These are phyloP conservation scores for Coniochaeta sp. DNA, from an alignment of 2,329 filamentous ascomycete genomes.

Conservation along the genomic window DNA sequence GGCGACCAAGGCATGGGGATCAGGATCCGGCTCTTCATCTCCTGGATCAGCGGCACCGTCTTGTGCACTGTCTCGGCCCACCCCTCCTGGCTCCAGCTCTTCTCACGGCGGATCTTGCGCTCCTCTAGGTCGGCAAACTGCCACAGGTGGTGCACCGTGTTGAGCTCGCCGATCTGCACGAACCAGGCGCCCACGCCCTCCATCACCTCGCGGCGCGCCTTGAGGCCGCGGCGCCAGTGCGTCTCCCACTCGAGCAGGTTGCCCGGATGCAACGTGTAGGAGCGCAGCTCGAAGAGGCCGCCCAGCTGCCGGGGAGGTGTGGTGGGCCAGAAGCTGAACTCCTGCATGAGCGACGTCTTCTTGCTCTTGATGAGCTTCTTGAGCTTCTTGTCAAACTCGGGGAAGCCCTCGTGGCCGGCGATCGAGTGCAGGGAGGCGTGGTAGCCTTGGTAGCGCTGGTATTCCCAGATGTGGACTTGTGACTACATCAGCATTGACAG, in stretches of 20 bases:
- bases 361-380: conserved; percentile 80
- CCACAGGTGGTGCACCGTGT: conserved; percentile 97
- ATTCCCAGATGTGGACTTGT: conserved; percentile 99
- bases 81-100: conserved; percentile 91
- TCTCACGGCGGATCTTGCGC: conserved; percentile 79
- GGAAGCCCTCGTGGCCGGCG: conserved; percentile 73
- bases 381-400: conserved; percentile 76
- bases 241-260: conserved; percentile 98
- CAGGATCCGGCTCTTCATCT: conserved; percentile 89
- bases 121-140: conserved; percentile 97
- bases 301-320: conserved; percentile 83
- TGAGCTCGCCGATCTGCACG: conserved; percentile 93
- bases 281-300: conserved; percentile 90
- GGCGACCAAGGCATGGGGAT: conserved; percentile 97
- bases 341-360: conserved; percentile 91
- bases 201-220: conserved; percentile 92
- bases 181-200: conserved; percentile 98
- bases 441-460: conserved; percentile 94
- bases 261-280: conserved; percentile 91
- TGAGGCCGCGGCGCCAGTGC: conserved; percentile 89
- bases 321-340: conserved; percentile 99
- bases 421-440: conserved; percentile 87
- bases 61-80: conserved; percentile 98
- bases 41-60: conserved; percentile 94
- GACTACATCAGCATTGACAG: background rate